These are phyloP conservation scores for Astrothelium subdiscretum DNA, from an alignment of 495 filamentous ascomycete species.

Conservation along the genomic window DNA sequence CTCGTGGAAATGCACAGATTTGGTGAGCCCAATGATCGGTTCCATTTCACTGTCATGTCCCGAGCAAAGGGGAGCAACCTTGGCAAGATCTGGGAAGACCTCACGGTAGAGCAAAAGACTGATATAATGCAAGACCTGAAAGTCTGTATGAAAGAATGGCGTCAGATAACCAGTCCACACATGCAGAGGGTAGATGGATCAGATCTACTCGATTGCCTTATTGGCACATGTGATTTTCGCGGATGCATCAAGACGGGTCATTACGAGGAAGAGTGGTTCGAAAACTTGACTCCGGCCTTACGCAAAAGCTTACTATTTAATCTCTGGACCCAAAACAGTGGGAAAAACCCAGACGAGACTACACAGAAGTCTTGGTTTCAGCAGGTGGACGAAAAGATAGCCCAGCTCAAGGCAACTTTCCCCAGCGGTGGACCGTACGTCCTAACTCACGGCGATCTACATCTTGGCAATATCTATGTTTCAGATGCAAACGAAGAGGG, in stretches of 20 bases:
- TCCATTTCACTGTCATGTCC: not conserved
- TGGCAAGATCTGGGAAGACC: not conserved
- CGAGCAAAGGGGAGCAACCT: not conserved
- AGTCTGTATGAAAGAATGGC: not conserved
- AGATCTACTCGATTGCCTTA: not conserved
- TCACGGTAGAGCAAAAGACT: not conserved
- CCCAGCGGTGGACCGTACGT: not conserved
- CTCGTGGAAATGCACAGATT: not conserved
- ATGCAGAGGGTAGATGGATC: not conserved
- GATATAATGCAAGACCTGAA: not conserved
- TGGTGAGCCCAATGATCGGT: not conserved
- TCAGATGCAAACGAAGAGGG: not conserved
- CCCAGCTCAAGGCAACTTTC: not conserved
- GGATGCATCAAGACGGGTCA: not conserved
- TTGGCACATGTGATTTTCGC: not conserved
- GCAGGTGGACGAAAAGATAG: not conserved
- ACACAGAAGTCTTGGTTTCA: not conserved
- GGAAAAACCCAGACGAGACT: not conserved
- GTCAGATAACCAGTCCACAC: not conserved
- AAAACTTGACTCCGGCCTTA: not conserved
- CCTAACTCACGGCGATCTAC: not conserved
- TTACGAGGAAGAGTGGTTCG: not conserved
- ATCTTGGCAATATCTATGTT: not conserved
- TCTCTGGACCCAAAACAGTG: not conserved
- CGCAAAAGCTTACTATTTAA: not conserved